phyloP scores from a whole-genome alignment of 1,284 basidiomycete species.

The Cutaneotrichosporon sp. region DNA sequence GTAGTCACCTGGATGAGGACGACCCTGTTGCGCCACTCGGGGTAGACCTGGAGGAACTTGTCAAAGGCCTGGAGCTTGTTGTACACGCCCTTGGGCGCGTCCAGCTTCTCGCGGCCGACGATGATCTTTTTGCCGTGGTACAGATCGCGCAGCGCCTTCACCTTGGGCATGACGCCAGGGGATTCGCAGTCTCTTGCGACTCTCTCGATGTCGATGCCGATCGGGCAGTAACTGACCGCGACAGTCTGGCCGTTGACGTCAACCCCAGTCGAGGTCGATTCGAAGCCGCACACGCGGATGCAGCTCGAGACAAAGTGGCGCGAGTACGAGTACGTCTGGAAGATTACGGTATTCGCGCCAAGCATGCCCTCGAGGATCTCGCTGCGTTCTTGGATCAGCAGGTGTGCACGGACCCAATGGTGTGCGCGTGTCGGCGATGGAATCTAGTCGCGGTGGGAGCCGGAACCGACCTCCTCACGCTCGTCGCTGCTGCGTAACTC shows the following conservation, averaged over 20 bases:
- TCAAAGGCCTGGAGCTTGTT: constrained; percentile 98
- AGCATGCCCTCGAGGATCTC: constrained; percentile 98
- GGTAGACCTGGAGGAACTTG: constrained; percentile 88
- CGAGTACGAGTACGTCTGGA: constrained; percentile 97
- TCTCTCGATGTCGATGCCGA: constrained; percentile 93
- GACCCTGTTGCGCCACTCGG: constrained; percentile 89
- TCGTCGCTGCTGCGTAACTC: neutral
- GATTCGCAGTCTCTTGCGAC: constrained; percentile 76
- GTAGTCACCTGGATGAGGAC: constrained; percentile 80
- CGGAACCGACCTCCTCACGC: no score
- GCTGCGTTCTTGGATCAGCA: constrained; percentile 62
- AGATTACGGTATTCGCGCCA: constrained; percentile 91
- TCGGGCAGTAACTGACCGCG: constrained; percentile 85
- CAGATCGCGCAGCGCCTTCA: constrained; percentile 75
- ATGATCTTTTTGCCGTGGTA: constrained; percentile 99
- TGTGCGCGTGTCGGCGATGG: neutral
- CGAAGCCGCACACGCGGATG: constrained; percentile 93
- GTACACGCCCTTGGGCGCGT: constrained; percentile 94
- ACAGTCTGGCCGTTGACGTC: constrained; percentile 87
- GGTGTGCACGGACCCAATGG: neutral
- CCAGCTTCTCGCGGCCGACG: constrained; percentile 96
- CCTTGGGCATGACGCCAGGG: constrained; percentile 82
- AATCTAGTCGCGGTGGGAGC: no score
- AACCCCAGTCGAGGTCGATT: constrained; percentile 78
- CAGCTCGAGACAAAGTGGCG: constrained; percentile 94